Percentiles rank a stretch among this genome's conserved stretches.
Conservation (phyloP, 2,329 filamentous ascomycete genomes). For the Seiridium unicorne region DNA sequence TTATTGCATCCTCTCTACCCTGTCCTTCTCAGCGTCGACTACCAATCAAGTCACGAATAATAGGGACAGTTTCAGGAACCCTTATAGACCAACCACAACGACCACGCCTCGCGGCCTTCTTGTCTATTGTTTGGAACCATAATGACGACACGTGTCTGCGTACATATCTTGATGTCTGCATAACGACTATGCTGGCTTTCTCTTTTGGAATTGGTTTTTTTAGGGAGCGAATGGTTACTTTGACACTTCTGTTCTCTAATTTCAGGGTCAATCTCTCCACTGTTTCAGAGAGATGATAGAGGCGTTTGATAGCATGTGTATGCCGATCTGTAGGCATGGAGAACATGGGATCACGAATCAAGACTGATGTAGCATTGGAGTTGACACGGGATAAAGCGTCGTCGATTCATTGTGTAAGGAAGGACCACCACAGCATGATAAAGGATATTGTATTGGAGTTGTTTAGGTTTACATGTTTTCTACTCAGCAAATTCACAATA, state of each 20-base stretch:
- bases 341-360: background rate
- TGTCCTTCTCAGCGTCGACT: background rate
- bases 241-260: slow-evolving; percentile 2
- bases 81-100: slow-evolving; percentile 8
- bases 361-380: background rate
- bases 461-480: background rate
- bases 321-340: background rate
- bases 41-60: background rate
- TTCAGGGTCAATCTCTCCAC: background rate
- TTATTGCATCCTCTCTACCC: slow-evolving; percentile 8
- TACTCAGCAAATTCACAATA: background rate
- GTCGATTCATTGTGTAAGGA: background rate
- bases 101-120: slow-evolving; percentile 28
- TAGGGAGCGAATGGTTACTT: background rate
- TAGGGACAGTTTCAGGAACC: background rate
- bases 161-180: slow-evolving; percentile 19
- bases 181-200: slow-evolving; percentile 14
- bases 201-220: slow-evolving; percentile 10
- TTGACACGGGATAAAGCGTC: background rate
- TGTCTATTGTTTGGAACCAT: slow-evolving; percentile 25
- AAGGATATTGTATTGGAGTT: background rate
- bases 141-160: slow-evolving; percentile 23
- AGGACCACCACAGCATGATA: background rate
- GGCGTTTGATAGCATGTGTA: background rate
- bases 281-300: background rate